Evolutionary conservation across 139 green algal species (phyloP).

Genomic region (Picochlorum sp.): DNA sequence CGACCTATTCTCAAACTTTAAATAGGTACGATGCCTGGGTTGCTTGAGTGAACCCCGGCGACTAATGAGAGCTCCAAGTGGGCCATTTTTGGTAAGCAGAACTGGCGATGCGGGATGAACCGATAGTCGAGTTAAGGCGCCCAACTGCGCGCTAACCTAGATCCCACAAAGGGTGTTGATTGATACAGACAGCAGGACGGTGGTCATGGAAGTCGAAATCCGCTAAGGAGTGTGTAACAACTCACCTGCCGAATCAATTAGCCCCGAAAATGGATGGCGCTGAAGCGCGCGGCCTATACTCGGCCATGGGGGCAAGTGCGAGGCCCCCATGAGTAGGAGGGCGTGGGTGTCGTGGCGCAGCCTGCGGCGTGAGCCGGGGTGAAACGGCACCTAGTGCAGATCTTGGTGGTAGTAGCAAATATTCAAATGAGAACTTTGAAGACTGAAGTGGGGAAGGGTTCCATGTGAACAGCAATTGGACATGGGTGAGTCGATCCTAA

Average conservation of each 20-base stretch:
- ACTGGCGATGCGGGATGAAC: conserved; percentile 94
- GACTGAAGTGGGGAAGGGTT: conserved; percentile 89
- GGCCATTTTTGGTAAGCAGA: conserved; percentile 96
- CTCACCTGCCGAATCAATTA: conserved; percentile 95
- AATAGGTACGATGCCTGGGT: conserved; percentile 77
- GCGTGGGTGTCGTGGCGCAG: conserved; percentile 73
- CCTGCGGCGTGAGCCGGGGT: conserved; percentile 70
- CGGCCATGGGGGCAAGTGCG: conserved; percentile 77
- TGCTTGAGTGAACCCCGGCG: conserved; percentile 76
- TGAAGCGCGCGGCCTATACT: conserved; percentile 83
- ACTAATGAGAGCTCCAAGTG: conserved; percentile 75
- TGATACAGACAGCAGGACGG: conserved; percentile 90
- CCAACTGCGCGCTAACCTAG: conserved; percentile 86
- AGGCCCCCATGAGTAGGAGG: conserved; percentile 84
- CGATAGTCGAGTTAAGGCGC: conserved; percentile 83
- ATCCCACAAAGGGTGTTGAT: conserved; percentile 92
- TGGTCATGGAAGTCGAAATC: conserved; percentile 97
- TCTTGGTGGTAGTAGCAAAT: conserved; percentile 95
- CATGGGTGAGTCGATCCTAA: conserved; percentile 92
- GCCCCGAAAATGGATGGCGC: conserved; percentile 94
- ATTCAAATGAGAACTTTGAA: conserved; percentile 93
- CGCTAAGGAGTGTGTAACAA: conserved; percentile 98
- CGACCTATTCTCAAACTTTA: conserved; percentile 94
- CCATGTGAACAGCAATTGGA: conserved; percentile 93
- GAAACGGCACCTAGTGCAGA: conserved; percentile 81